phyloP scores from a whole-genome alignment of 306 rosid genomes.

The Malus fusca region DNA sequence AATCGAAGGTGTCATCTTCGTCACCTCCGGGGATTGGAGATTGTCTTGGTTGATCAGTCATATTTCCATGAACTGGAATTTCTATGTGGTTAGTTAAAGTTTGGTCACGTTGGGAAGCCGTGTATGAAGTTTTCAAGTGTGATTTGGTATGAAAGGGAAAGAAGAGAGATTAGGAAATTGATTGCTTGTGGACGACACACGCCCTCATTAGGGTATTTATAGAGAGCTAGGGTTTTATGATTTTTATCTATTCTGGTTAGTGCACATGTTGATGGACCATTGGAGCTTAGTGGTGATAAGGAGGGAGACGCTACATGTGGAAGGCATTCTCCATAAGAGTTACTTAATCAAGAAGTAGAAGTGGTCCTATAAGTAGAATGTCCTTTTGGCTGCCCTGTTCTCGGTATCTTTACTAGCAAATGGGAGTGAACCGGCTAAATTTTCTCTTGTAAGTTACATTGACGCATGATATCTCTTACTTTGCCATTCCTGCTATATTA shows the following conservation, averaged over 20 bases:
- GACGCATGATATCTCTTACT: conserved; percentile 29
- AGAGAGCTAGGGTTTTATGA: background rate
- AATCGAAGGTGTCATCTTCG: conserved; percentile 21
- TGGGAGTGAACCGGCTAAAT: too few species aligned
- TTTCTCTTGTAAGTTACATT: conserved; percentile 20
- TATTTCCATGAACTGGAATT: conserved; percentile 24
- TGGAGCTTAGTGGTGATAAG: background rate
- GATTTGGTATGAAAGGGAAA: background rate
- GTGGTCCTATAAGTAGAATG: conserved; percentile 39
- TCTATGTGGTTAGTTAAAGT: conserved; percentile 24
- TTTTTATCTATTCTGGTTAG: background rate
- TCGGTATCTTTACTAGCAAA: conserved; percentile 27
- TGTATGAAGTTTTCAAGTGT: conserved; percentile 1
- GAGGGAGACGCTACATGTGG: conserved; percentile 2
- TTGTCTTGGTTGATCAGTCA: conserved; percentile 10
- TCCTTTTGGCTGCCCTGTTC: conserved; percentile 54
- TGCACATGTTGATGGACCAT: conserved; percentile 6
- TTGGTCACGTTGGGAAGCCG: conserved; percentile 36
- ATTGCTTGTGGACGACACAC: conserved; percentile 37
- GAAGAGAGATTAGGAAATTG: background rate
- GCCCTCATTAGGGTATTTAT: conserved; percentile 28
- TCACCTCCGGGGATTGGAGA: conserved; percentile 6
- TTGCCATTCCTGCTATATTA: conserved; percentile 44
- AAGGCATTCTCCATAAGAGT: conserved; percentile 19
- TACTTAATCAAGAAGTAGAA: conserved; percentile 3